Conservation (phyloP, 2,329 filamentous ascomycete species). For the Neonectria ditissima region DNA sequence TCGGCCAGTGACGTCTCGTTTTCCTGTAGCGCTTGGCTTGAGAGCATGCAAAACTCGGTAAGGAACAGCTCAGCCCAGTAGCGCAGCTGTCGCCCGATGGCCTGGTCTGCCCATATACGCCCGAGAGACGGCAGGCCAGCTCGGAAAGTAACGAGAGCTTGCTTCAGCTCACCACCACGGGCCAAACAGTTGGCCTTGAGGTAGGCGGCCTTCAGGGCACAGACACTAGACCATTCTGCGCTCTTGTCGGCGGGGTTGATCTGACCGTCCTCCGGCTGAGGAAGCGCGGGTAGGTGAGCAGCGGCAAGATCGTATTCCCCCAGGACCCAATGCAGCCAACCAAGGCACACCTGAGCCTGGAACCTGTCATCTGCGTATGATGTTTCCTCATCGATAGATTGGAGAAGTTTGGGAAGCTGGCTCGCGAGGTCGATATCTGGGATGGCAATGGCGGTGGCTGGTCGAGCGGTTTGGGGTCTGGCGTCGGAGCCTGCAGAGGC, state of each 20-base stretch:
- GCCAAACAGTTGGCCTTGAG: constrained; percentile 76
- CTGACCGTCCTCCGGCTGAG: constrained; percentile 66
- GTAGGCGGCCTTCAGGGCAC: constrained; percentile 82
- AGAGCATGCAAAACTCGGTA: constrained; percentile 79
- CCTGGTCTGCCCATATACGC: constrained; percentile 61
- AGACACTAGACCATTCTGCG: constrained; percentile 84
- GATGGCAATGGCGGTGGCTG: constrained; percentile 57
- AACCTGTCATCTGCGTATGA: constrained; percentile 69
- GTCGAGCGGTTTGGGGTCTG: constrained; percentile 45
- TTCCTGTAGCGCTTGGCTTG: constrained; percentile 68
- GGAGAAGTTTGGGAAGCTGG: constrained; percentile 63
- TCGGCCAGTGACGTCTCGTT: constrained; percentile 64
- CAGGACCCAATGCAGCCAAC: constrained; percentile 85
- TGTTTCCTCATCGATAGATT: constrained; percentile 69
- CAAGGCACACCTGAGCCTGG: constrained; percentile 85
- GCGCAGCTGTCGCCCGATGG: constrained; percentile 72
- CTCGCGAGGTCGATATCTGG: constrained; percentile 59
- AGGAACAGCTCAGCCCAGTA: constrained; percentile 85
- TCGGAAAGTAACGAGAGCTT: constrained; percentile 75
- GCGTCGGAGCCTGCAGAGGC: constrained; percentile 38
- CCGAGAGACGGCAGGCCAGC: constrained; percentile 74
- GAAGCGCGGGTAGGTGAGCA: constrained; percentile 71
- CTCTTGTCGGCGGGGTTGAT: constrained; percentile 65
- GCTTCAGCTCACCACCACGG: constrained; percentile 60
- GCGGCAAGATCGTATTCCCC: constrained; percentile 72